phyloP scores from a whole-genome alignment of 2,329 filamentous ascomycete species.

The Venturia asperata region DNA sequence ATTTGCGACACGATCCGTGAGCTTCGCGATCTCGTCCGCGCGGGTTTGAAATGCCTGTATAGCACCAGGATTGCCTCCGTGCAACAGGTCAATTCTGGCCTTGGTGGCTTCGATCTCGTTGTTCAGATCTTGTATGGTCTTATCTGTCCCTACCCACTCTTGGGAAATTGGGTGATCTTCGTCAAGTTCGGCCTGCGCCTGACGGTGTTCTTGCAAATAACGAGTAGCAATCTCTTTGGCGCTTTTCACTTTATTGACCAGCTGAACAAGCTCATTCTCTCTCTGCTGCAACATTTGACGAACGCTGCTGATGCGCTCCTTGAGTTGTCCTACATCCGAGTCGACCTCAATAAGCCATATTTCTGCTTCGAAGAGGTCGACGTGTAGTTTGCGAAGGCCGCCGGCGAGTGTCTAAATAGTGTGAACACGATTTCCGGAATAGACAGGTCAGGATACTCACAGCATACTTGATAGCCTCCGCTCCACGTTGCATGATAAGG shows the following conservation, averaged over 20 bases:
- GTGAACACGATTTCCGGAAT: slow-evolving; percentile 29
- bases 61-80: slow-evolving; percentile 67
- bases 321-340: slow-evolving; percentile 71
- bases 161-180: slow-evolving; percentile 1
- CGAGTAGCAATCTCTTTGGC: slow-evolving; percentile 35
- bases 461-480: slow-evolving; percentile 47
- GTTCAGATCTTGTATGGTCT: slow-evolving; percentile 42
- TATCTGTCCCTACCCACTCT: slow-evolving; percentile 35
- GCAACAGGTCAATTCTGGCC: slow-evolving; percentile 71
- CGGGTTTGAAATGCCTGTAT: slow-evolving; percentile 72
- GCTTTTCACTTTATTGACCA: slow-evolving; percentile 28
- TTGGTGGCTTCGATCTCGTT: slow-evolving; percentile 67
- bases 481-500: slow-evolving; percentile 27
- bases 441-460: slow-evolving; percentile 31
- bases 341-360: slow-evolving; percentile 68
- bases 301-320: slow-evolving; percentile 56
- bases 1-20: slow-evolving; percentile 55
- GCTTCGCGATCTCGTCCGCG: slow-evolving; percentile 34
- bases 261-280: slow-evolving; percentile 36
- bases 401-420: slow-evolving; percentile 38
- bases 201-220: slow-evolving; percentile 19
- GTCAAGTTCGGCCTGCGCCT: not conserved
- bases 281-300: slow-evolving; percentile 44
- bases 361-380: slow-evolving; percentile 60
- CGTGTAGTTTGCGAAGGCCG: slow-evolving; percentile 35